phyloP scores from a whole-genome alignment of 257 asterid species.

The Nicotiana knightiana region DNA sequence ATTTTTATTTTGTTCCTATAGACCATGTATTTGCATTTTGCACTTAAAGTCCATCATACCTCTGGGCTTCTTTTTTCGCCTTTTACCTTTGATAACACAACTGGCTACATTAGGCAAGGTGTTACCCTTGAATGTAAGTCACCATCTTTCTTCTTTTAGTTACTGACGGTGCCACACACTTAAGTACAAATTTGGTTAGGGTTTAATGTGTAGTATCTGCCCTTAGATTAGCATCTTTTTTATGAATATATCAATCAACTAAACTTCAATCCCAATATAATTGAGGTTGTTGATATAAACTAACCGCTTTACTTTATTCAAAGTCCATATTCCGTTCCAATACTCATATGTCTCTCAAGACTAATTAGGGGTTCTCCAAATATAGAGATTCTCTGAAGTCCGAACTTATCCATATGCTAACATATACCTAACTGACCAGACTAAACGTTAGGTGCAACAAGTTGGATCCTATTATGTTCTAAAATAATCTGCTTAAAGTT shows the following conservation, averaged over 20 bases:
- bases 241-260: neutral
- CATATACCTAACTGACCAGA: neutral
- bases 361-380: neutral
- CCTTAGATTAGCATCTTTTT: neutral
- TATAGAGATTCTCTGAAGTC: neutral
- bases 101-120: neutral
- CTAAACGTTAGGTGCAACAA: neutral
- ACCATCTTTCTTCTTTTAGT: constrained; percentile 3
- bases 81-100: neutral
- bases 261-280: neutral
- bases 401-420: neutral
- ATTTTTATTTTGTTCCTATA: neutral
- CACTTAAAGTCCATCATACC: neutral
- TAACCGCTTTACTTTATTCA: neutral
- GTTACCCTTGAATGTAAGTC: neutral
- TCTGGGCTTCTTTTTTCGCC: neutral
- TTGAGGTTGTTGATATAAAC: neutral
- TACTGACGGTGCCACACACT: neutral
- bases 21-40: neutral
- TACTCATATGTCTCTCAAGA: neutral
- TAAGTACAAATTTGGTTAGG: neutral
- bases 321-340: neutral
- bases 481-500: neutral
- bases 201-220: neutral
- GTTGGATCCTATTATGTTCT: neutral